Conservation (phyloP, 179 eudicot genomes). For the Spinacia oleracea region DNA sequence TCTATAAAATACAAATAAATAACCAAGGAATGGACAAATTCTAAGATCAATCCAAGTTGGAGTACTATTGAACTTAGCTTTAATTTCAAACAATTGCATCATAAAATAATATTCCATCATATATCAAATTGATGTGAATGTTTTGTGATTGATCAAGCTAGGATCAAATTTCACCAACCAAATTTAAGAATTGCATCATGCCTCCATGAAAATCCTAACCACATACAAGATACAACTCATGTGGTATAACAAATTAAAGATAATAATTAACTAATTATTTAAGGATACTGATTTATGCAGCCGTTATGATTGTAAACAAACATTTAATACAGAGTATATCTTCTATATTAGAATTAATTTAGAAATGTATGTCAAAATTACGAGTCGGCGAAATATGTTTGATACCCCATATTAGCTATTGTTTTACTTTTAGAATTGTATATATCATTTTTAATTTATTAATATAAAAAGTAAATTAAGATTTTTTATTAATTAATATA, state of each 20-base stretch:
- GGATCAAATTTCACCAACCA: constrained; percentile 7
- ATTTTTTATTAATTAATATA: neutral
- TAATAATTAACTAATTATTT: neutral
- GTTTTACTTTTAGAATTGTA: no score
- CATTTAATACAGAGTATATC: no score
- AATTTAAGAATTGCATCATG: neutral
- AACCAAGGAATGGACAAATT: neutral
- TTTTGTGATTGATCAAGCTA: neutral
- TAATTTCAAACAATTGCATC: neutral
- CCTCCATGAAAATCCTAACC: neutral
- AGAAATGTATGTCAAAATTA: no score
- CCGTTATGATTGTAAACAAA: no score
- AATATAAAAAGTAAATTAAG: no score
- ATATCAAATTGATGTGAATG: constrained; percentile 1
- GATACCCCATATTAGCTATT: no score
- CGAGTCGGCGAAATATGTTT: no score
- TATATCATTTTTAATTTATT: no score
- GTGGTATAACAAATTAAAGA: constrained; percentile 13
- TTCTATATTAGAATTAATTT: no score
- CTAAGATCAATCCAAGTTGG: neutral
- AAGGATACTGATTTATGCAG: no score
- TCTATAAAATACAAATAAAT: neutral
- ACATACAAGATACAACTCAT: constrained; percentile 16
- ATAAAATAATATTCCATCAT: neutral
- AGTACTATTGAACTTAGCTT: neutral